Evolutionary conservation across 768 basidiomycete genomes (phyloP), one percentile per base, ranked within the genome.

Genomic region (Pisolithus albus): DNA sequence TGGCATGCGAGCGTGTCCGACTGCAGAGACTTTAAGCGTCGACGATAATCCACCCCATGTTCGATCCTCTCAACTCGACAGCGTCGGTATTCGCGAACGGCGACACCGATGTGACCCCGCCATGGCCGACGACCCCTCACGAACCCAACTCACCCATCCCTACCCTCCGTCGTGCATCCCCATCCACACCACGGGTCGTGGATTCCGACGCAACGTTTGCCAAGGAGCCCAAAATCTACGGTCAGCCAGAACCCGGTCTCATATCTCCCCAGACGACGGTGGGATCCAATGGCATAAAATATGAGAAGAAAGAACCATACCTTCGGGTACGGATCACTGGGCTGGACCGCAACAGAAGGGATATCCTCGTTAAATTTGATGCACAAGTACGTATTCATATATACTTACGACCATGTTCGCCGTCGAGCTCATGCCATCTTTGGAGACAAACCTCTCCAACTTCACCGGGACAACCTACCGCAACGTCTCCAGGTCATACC

Each of bases 401-500:
- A 7, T 34, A 3, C 16, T 30, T 37, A 11, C 24, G 7, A 19
- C 26, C 26, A 7, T 28, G 39, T 15, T 19, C 18, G 37, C 44
- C 0, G 44, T 54, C 49, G 52, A 19, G 32, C 43, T 44, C 34
- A 26, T 34, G 37, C 49, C 39, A 46, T 36, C 7, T 37, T 16
- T 18, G 23, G 66, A 97, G 94, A 96, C 94, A 39, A 98, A 97
- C 66, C 74, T 98, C 23, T 81, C 91, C 39, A 94, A 91, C 64
- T 99, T 92, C 67, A 88, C 83, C 21, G 88, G 88, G 18, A 83
- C 82, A 23, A 82, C 88, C 47, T 97, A 97, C 65, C 83, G 92
- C 57, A 94, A 96, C 65, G 86, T 97, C 53, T 94, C 92, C 41
- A 83, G 96, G 52, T 95, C 93, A 36, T 98, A 97, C 67, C 70